Base-by-base conservation (phyloP, 139 green algal species). In the Diplosphaera chodatii region DNA sequence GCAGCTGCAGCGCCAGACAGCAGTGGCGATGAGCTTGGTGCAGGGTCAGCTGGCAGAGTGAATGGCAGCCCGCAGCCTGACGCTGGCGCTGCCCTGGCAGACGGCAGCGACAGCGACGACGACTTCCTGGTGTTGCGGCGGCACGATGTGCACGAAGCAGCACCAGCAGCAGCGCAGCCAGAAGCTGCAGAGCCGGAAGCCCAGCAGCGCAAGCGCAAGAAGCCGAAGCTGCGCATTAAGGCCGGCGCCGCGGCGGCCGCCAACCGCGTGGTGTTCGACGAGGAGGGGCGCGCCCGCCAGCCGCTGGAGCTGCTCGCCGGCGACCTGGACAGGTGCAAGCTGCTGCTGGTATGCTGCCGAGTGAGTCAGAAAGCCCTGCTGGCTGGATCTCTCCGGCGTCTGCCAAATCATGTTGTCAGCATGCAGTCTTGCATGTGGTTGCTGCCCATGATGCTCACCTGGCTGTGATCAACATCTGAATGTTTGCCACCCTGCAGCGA, bases 191-290 rank as follows among this genome's bases (percentile, higher is more conserved):
- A 28, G 40, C n/a, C 33, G 29, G 28, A 6, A 10, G 37, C 37
- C 37, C 37, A 48, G 37, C 37, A 48, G 21, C 33, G 15, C 40
- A 81, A 82, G 71, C 10, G 37, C 8, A 90, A 91, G 82, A 87
- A 85, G 74, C 93, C 92, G 83, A 86, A 81, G 72, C 80, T 89
- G 76, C 84, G 79, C 62, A 94, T 93, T 55, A 84, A 85, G 67
- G 23, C 77, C 23, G 74, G 78, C 15, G 55, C 15, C 0, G 71
- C 69, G 40, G 76, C 55, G 28, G 48, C 16, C 10, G 30, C 63
- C 15, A 78, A 74, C 27, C 78, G 87, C 16, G 74, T 85, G 22
- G 87, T 96, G 27, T 95, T 96, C 80, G 90, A 93, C 34, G 87
- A 92, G 3, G 82, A 87, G 13, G 90, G 88, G 1, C 27, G 80